Evolutionary conservation across 345 rosid species (phyloP), one percentile per base, ranked within the genome.

Genomic region (Brassica rapa): DNA sequence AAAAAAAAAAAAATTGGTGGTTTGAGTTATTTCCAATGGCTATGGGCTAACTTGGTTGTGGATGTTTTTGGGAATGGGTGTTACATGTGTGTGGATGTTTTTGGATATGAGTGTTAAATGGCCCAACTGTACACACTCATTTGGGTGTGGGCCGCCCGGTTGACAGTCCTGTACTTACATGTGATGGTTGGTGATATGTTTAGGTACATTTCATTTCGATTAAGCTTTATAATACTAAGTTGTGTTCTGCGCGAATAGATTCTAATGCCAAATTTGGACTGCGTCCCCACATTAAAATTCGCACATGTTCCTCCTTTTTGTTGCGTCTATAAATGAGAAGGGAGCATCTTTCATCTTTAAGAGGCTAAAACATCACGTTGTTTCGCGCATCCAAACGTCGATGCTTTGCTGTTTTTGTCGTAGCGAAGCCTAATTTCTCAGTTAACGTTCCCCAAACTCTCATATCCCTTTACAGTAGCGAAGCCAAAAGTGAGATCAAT

Each of bases 371-470:
- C 80, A 80, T 1, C 79, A 63, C 55, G 68, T 55, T 63, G 6
- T 74, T 56, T 32, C 4, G 0, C 0, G 8, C 56, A 4, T 23
- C 1, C 49, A 68, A 4, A 69, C 62, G 7, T 63, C 30, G 9
- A 74, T 3, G 75, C 1, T 57, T 56, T 75, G 76, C 46, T 62
- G 80, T 75, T 70, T 10, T 10, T 19, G 1, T 1, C 30, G 19
- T 49, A n/a, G 56, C 5, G 7, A 49, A 49, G 66, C 33, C 32
- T 79, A 73, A 60, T 37, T 67, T 60, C n/a, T 24, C 76, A 56
- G 67, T 65, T 65, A 41, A 78, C 73, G 71, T 71, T 77, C 76
- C 59, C 37, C 72, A 71, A 15, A 41, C 59, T 70, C 76, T 78
- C 81, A 35, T 2, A 46, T 71, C 75, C 35, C 51, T 33, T 68